A percentile compares a stretch with the other conserved stretches of the same genome.
These are phyloP conservation scores for Dryas octopetala DNA, from an alignment of 306 rosid genomes.

Conservation along the genomic window DNA sequence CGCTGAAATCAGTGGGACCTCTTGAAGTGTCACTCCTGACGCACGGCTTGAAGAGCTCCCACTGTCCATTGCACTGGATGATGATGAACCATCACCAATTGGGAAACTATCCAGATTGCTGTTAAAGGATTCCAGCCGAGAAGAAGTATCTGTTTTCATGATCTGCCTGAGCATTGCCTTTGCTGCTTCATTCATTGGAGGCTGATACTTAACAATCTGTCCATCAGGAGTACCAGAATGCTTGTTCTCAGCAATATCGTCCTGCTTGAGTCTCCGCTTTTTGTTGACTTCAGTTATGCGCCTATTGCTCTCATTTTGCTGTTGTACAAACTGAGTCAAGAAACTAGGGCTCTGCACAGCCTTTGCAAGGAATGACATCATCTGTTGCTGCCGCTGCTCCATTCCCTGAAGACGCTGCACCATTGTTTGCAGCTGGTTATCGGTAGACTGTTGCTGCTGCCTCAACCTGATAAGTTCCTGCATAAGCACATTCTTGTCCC, in stretches of 20 bases:
- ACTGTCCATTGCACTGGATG: slow-evolving; percentile 52
- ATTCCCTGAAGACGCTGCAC: slow-evolving; percentile 94
- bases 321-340: slow-evolving; percentile 92
- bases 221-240: slow-evolving; percentile 63
- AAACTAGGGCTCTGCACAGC: slow-evolving; percentile 97
- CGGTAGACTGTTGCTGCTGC: slow-evolving; percentile 98
- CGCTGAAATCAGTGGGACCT: slow-evolving; percentile 60
- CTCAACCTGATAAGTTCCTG: slow-evolving; percentile 96
- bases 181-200: slow-evolving; percentile 69
- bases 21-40: slow-evolving; percentile 82
- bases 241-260: slow-evolving; percentile 56
- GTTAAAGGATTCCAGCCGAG: slow-evolving; percentile 54
- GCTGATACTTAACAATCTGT: slow-evolving; percentile 84
- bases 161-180: slow-evolving; percentile 80
- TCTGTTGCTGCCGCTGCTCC: slow-evolving; percentile 98
- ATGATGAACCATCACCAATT: slow-evolving; percentile 58
- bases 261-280: slow-evolving; percentile 84
- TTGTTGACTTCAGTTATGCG: slow-evolving; percentile 76
- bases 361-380: slow-evolving; percentile 98
- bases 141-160: slow-evolving; percentile 59
- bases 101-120: slow-evolving; percentile 46
- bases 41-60: slow-evolving; percentile 58
- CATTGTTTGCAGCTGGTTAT: slow-evolving; percentile 88
- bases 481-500: slow-evolving; percentile 98
- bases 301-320: slow-evolving; percentile 82